These are phyloP conservation scores for Sarcodon sp. DNA, from an alignment of 768 basidiomycete genomes.

Conservation along the genomic window DNA sequence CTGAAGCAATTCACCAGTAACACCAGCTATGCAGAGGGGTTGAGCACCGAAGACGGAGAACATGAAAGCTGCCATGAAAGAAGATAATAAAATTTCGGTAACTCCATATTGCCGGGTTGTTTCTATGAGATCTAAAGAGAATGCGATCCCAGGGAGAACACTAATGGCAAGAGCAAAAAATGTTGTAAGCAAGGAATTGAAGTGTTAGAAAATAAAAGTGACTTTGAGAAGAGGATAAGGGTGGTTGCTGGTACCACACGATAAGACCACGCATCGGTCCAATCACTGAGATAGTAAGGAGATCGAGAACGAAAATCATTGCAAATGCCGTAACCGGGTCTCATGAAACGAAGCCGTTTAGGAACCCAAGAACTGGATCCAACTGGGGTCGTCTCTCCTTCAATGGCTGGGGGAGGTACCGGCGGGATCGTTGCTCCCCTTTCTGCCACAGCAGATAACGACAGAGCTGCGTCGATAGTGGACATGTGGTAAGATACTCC, in stretches of 20 bases:
- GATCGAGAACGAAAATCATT: conserved; percentile 57
- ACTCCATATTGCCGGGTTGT: conserved; percentile 86
- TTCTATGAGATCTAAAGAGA: conserved; percentile 85
- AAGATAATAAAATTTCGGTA: conserved; percentile 68
- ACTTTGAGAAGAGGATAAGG: conserved; percentile 82
- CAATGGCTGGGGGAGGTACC: too few relatives aligned
- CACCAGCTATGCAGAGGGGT: conserved; percentile 85
- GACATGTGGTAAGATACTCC: too few relatives aligned
- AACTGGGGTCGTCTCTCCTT: too few relatives aligned
- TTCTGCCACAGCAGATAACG: too few relatives aligned
- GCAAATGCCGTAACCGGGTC: conserved; percentile 35
- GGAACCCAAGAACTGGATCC: too few relatives aligned
- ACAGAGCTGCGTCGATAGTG: too few relatives aligned
- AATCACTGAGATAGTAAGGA: conserved; percentile 79
- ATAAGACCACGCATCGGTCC: conserved; percentile 89
- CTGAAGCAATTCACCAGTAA: conserved; percentile 45
- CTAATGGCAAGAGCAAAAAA: conserved; percentile 18
- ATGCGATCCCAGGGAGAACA: conserved; percentile 85
- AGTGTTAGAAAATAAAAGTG: conserved; percentile 11
- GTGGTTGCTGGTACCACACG: conserved; percentile 79
- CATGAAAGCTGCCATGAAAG: conserved; percentile 83
- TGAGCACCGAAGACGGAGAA: conserved; percentile 85
- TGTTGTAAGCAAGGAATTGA: background rate
- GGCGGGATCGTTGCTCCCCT: too few relatives aligned
- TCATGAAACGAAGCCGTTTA: too few relatives aligned